These are phyloP conservation scores for Chlorophyllum brunneum DNA, from an alignment of 768 basidiomycete genomes.

Conservation along the genomic window DNA sequence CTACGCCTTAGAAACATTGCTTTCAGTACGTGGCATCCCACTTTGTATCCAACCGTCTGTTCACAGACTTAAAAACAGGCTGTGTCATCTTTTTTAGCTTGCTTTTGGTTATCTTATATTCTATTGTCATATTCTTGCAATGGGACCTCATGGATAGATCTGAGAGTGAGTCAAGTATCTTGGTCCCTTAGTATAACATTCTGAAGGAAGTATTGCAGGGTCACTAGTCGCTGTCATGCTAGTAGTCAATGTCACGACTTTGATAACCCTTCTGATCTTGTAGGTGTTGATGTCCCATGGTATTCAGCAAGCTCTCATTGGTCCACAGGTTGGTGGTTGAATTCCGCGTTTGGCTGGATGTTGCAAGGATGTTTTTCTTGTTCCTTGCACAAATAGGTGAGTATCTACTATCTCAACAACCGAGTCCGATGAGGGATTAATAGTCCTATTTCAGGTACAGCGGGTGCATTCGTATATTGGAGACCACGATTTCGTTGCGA, in stretches of 20 bases:
- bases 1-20: constrained; percentile 13
- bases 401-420: not conserved
- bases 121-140: constrained; percentile 22
- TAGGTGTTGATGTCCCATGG: constrained; percentile 10
- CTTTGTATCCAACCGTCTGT: not conserved
- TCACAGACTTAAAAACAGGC: constrained; percentile 11
- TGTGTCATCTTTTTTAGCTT: constrained; percentile 23
- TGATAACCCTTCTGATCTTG: constrained; percentile 26
- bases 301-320: not conserved
- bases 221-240: constrained; percentile 25
- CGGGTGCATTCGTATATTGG: constrained; percentile 22
- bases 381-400: constrained; percentile 21
- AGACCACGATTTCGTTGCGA: constrained; percentile 20
- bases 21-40: constrained; percentile 8
- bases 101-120: constrained; percentile 25
- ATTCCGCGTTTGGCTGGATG: constrained; percentile 29
- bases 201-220: constrained; percentile 14
- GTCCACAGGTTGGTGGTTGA: constrained; percentile 18
- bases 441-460: constrained; percentile 15
- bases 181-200: not conserved
- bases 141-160: constrained; percentile 23
- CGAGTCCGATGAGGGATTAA: not conserved
- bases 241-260: constrained; percentile 22
- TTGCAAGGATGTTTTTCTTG: constrained; percentile 23
- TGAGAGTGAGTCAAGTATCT: constrained; percentile 20